phyloP scores from a whole-genome alignment of 495 filamentous ascomycete species.

The Hyphodiscus hymeniophilus region DNA sequence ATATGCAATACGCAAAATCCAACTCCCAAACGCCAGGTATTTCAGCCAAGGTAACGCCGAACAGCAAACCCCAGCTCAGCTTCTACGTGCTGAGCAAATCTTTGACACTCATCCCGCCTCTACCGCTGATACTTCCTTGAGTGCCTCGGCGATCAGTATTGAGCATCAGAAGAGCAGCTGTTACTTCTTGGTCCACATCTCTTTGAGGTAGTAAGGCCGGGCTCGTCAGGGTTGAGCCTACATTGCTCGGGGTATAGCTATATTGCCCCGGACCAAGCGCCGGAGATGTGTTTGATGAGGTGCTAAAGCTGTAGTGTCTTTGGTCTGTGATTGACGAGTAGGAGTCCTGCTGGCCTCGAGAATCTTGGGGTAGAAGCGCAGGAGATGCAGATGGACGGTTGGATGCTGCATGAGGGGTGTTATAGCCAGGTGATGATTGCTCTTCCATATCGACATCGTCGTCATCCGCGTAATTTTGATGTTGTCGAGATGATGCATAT shows the following conservation, averaged over 20 bases:
- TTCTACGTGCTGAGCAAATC: constrained; percentile 64
- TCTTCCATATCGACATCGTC: constrained; percentile 40
- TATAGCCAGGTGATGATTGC: constrained; percentile 15
- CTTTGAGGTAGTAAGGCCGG: constrained; percentile 34
- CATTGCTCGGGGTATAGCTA: constrained; percentile 22
- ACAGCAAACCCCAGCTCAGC: not conserved
- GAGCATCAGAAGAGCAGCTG: constrained; percentile 71
- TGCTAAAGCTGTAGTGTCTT: constrained; percentile 36
- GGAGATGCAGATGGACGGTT: constrained; percentile 41
- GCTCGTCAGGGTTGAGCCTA: constrained; percentile 37
- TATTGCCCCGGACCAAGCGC: constrained; percentile 35
- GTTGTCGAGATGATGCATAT: constrained; percentile 14
- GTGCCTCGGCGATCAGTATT: constrained; percentile 55
- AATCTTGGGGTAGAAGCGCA: constrained; percentile 34
- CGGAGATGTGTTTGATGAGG: constrained; percentile 37
- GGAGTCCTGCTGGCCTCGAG: constrained; percentile 33
- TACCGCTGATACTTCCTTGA: constrained; percentile 12
- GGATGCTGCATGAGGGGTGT: constrained; percentile 21
- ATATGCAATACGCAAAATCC: not conserved
- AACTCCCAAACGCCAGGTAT: not conserved
- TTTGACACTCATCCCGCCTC: constrained; percentile 63
- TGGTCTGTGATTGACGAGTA: constrained; percentile 36
- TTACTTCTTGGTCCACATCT: constrained; percentile 67
- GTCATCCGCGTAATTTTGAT: constrained; percentile 10
- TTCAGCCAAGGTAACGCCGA: not conserved